Evolutionary conservation across 148 eudicot genomes (phyloP).

Genomic region (Rhododendron vialii): DNA sequence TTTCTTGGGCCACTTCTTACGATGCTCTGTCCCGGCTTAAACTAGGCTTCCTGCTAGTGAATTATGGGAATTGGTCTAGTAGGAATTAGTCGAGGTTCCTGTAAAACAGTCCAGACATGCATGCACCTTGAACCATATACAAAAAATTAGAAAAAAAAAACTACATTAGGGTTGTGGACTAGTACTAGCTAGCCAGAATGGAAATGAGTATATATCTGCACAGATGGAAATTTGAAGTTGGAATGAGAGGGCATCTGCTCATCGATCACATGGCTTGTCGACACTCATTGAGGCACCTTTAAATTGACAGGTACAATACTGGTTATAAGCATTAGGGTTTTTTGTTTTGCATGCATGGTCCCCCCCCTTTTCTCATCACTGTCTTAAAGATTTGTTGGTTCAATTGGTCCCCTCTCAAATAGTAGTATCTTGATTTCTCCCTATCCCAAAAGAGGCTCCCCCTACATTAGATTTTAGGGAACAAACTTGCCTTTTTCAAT

Average conservation of each 20-base stretch:
- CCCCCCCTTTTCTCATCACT: background rate
- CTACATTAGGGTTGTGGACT: too few species aligned
- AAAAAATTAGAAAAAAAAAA: too few species aligned
- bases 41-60: background rate
- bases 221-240: background rate
- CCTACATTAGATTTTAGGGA: background rate
- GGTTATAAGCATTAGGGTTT: background rate
- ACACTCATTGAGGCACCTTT: background rate
- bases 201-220: background rate
- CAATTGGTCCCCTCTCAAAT: background rate
- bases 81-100: background rate
- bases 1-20: background rate
- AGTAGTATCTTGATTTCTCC: background rate
- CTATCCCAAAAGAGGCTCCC: background rate
- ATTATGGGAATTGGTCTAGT: background rate
- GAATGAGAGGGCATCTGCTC: background rate
- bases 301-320: background rate
- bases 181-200: background rate
- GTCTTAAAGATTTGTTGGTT: background rate
- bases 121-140: background rate
- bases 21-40: background rate
- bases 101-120: background rate
- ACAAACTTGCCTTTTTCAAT: background rate
- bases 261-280: constrained; percentile 1
- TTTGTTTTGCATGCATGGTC: background rate